Evolutionary conservation across 2,329 filamentous ascomycete species (phyloP), one percentile per base, ranked within the genome.

Genomic region (Ascochyta fabae): DNA sequence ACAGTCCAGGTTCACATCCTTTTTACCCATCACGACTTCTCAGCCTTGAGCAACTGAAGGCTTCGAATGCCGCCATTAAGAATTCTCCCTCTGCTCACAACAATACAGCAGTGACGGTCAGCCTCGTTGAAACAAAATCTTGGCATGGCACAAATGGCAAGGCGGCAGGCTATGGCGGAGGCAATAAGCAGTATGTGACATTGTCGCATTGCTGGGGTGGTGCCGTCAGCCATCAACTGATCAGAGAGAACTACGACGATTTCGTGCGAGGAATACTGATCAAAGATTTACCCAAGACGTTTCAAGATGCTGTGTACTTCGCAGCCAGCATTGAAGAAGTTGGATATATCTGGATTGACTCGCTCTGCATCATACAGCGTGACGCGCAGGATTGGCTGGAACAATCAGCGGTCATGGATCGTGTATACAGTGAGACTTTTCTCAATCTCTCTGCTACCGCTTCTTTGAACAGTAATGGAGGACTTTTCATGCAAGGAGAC

Each of bases 381-480:
- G 51, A 56, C 2, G 19, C 43, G 19, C 34, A 45, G 22, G 66
- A 70, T 22, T 67, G 66, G 65, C 23, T 62, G 2, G 39, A 59
- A 7, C 56, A 68, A 39, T 58, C 48, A 12, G 35, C 44, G 2
- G 6, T 43, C 3, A 69, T 68, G 64, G 58, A 56, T 5, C 39
- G 49, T 6, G 46, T 69, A 0, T 69, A 67, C 22, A 27, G 38
- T 5, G 19, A 61, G 13, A 42, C 65, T 1, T 70, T 48, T 22
- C 58, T 69, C 8, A 70, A 68, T 10, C 61, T 70, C 0, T 69
- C 66, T 7, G 65, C 68, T 1, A 68, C 68, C 4, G 55, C 59
- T 15, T 50, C 67, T 1, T 7, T 24, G 4, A 27, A 67, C n/a
- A 48, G 58, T 4, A 27, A 61, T 9, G 31, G 47, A 12, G 66